Conservation (phyloP, 2,329 filamentous ascomycete species). For the Escovopsis sp. region DNA sequence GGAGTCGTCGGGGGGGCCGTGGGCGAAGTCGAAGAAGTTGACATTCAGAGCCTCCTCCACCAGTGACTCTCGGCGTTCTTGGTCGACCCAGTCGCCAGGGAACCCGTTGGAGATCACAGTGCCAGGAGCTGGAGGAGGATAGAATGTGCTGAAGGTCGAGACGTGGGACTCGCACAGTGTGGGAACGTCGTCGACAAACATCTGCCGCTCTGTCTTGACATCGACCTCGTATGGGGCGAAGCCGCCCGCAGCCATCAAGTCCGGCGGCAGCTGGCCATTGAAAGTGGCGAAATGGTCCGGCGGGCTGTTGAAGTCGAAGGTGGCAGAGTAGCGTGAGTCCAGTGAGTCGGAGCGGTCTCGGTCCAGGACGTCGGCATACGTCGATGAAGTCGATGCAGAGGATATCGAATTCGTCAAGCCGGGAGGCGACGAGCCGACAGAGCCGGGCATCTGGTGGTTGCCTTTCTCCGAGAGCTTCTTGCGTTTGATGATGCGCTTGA, state of each 20-base stretch:
- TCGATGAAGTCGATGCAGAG: constrained; percentile 45
- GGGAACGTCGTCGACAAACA: constrained; percentile 83
- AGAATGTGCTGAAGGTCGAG: constrained; percentile 86
- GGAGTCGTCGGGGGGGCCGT: constrained; percentile 45
- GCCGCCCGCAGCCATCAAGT: constrained; percentile 35
- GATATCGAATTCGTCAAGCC: constrained; percentile 61
- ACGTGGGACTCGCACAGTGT: constrained; percentile 74
- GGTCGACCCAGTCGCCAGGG: constrained; percentile 45
- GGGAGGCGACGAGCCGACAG: constrained; percentile 56
- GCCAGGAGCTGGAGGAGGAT: constrained; percentile 58
- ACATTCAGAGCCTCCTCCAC: constrained; percentile 51
- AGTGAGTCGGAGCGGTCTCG: constrained; percentile 63
- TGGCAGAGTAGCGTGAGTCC: constrained; percentile 60
- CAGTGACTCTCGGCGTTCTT: constrained; percentile 45
- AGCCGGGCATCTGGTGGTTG: constrained; percentile 38
- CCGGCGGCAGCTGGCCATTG: constrained; percentile 45
- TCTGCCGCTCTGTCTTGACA: constrained; percentile 87
- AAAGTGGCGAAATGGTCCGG: constrained; percentile 46
- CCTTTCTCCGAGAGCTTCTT: constrained; percentile 89
- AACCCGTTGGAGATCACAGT: constrained; percentile 47
- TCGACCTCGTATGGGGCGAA: constrained; percentile 83
- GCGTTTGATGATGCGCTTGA: constrained; percentile 95
- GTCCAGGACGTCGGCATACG: constrained; percentile 59
- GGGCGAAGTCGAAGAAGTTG: constrained; percentile 71
- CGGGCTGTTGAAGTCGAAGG: constrained; percentile 58